phyloP scores from a whole-genome alignment of 2,329 filamentous ascomycete genomes.

The Chrysosporium keratinophilum region DNA sequence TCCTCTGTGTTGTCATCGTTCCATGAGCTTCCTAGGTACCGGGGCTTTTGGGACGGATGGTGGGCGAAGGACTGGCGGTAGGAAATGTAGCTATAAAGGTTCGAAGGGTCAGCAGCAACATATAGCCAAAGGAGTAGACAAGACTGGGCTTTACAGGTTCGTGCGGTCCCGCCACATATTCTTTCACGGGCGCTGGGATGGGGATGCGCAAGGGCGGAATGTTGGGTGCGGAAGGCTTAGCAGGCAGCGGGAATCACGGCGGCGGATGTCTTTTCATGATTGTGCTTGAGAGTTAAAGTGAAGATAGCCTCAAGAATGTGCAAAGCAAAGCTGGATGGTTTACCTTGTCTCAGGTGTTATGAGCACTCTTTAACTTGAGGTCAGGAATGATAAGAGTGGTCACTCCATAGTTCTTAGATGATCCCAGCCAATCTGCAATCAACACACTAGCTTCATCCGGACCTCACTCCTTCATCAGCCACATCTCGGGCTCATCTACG shows the following conservation, averaged over 20 bases:
- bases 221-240: not conserved
- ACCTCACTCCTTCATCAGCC: too few relatives aligned
- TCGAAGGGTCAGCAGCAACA: conserved; percentile 16
- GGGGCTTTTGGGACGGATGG: conserved; percentile 76
- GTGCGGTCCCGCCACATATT: conserved; percentile 98
- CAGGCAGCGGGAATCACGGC: conserved; percentile 2
- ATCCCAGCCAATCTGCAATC: not conserved
- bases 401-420: not conserved
- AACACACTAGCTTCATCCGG: not conserved
- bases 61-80: conserved; percentile 98
- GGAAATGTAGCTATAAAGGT: conserved; percentile 69
- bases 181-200: conserved; percentile 20
- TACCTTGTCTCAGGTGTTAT: not conserved
- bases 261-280: conserved; percentile 1
- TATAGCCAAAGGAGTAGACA: not conserved
- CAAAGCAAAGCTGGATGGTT: not conserved
- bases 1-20: conserved; percentile 51
- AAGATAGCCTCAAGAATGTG: not conserved
- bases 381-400: not conserved
- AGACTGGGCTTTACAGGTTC: conserved; percentile 63
- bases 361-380: too few relatives aligned
- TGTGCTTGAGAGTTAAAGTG: not conserved
- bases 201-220: not conserved
- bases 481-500: too few relatives aligned
- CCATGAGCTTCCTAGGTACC: conserved; percentile 49